Evolutionary conservation across 2,329 filamentous ascomycete genomes (phyloP), one percentile per base, ranked within the genome.

Genomic region (Monilinia aucupariae): DNA sequence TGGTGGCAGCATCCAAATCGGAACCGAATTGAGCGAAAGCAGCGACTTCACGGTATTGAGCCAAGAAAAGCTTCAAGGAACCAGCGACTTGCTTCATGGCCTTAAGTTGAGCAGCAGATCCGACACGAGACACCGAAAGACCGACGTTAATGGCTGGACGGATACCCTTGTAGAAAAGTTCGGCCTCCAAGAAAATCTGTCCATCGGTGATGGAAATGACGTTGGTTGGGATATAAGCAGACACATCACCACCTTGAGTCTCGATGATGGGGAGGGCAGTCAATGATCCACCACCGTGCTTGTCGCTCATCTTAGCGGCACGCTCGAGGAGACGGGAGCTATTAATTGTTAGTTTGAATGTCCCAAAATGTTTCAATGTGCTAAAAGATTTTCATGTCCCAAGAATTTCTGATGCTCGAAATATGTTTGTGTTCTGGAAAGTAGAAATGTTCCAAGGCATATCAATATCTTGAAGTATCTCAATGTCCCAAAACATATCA

Each of bases 21-120:
- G 94, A 99, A 89, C 94, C 94, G 87, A 99, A 99, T 83, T 99
- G 94, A 74, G 94, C 93, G 82, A 99, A 99, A 74, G 94, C 94
- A 76, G 94, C 94, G 69, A 99, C 94, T 82, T 99, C 94, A 94
- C 94, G 94, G 88, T 99, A 99, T 85, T 99, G 94, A 75, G 94
- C 94, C 90, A 99, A 91, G 92, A 97, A 99, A 74, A 99, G 92
- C 88, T 99, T 99, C 77, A 99, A 85, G 73, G 93, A 97, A 87
- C 94, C 94, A 76, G 94, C 94, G 75, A 99, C 94, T 86, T 99
- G 94, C 88, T 99, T 99, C 94, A 99, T 99, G 82, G 94, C 92
- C 91, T 97, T 99, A 80, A 97, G 87, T 87, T 99, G 94, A 78
- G 94, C 94, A 79, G 94, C 91, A 76, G 94, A 99, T 79, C 94